These are phyloP conservation scores for Manihot esculenta DNA, from an alignment of 441 rosid species.

Conservation along the genomic window DNA sequence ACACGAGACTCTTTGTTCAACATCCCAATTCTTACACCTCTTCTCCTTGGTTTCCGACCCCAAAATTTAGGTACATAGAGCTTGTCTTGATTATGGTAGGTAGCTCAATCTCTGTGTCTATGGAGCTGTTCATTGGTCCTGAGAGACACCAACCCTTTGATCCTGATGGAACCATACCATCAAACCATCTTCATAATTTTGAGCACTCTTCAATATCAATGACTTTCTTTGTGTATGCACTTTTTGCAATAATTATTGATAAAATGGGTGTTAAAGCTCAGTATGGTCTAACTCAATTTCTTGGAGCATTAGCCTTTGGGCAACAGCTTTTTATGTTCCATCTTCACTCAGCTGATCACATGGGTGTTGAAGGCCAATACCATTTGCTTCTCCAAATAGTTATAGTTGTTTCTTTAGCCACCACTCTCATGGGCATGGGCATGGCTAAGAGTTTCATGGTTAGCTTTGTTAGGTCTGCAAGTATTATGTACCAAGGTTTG, in stretches of 20 bases:
- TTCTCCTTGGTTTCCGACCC: conserved; percentile 60
- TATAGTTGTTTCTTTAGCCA: conserved; percentile 50
- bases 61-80: conserved; percentile 56
- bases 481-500: conserved; percentile 67
- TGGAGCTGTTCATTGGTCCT: conserved; percentile 79
- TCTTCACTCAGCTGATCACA: conserved; percentile 81
- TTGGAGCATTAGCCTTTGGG: conserved; percentile 60
- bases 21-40: conserved; percentile 55
- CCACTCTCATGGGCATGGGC: conserved; percentile 63
- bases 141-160: conserved; percentile 74
- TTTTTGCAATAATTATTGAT: conserved; percentile 56
- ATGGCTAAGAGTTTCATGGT: conserved; percentile 60
- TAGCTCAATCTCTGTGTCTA: conserved; percentile 52
- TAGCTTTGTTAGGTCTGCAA: conserved; percentile 64
- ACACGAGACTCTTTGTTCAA: conserved; percentile 52
- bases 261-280: conserved; percentile 29
- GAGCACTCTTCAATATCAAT: conserved; percentile 72
- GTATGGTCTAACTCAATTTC: conserved; percentile 42
- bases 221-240: conserved; percentile 62
- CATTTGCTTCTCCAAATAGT: conserved; percentile 64
- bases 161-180: conserved; percentile 72
- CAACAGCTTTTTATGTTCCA: conserved; percentile 74
- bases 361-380: conserved; percentile 79
- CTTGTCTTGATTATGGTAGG: conserved; percentile 53
- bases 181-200: conserved; percentile 79